Conservation (phyloP, 495 filamentous ascomycete species). For the Trichoderma virens region DNA sequence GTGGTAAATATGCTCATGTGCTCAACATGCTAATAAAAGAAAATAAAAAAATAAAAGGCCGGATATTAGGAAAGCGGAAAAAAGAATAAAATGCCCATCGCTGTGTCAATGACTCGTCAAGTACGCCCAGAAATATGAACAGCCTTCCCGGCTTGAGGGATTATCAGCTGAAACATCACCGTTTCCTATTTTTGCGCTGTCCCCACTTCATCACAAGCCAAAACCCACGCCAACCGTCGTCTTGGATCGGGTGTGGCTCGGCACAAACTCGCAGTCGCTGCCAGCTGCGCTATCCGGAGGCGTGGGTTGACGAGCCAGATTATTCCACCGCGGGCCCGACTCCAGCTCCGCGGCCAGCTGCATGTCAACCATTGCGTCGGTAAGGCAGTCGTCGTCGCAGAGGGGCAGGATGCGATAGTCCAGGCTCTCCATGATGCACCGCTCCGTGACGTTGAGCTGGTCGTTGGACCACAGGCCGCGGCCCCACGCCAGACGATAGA, state of each 20-base stretch:
- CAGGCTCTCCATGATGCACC: constrained; percentile 47
- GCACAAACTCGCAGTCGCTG: constrained; percentile 9
- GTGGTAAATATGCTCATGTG: neutral
- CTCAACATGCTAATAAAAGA: neutral
- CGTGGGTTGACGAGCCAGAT: constrained; percentile 1
- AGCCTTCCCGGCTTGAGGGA: neutral
- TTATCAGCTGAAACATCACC: neutral
- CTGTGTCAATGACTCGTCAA: constrained; percentile 4
- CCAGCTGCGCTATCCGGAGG: constrained; percentile 3
- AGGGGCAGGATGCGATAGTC: constrained; percentile 44
- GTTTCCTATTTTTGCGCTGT: neutral
- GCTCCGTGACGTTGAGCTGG: constrained; percentile 48
- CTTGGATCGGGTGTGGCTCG: constrained; percentile 10
- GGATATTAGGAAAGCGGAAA: neutral
- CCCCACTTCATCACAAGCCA: neutral
- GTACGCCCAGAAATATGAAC: neutral
- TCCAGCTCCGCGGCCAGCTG: constrained; percentile 39
- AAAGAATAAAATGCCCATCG: neutral
- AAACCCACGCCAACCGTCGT: neutral
- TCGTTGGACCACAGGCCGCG: constrained; percentile 41
- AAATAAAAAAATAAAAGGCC: neutral
- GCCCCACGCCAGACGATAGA: constrained; percentile 38
- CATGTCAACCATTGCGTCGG: constrained; percentile 45
- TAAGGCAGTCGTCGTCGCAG: constrained; percentile 38
- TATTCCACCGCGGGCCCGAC: neutral